Base-by-base conservation (phyloP, 352 stramenopile genomes). In the Globisporangium parvum region DNA sequence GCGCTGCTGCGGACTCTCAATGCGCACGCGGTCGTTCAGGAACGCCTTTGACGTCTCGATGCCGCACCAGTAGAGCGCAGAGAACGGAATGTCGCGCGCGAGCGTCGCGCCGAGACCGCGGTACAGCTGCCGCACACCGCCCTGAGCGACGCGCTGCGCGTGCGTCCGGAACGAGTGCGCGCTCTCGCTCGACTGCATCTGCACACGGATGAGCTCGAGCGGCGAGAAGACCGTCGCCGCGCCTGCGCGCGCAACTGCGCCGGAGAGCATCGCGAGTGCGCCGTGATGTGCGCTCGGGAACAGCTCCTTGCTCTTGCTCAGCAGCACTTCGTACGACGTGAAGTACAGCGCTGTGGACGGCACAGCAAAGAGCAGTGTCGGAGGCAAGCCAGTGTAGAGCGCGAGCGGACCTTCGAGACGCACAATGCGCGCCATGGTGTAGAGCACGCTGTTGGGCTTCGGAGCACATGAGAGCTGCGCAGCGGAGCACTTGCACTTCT, bases 331-430 rank as follows among this genome's bases (percentile, higher is more conserved):
- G 59, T 98, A 98, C 2, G 79, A 84, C 5, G 89, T 88, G 62
- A 97, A 98, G 64, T 98, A 98, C 35, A 98, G 64, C 8, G 94
- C 88, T 0, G 92, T 98, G 41, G 92, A 97, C 0, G 95, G 93
- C 14, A 98, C 75, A 1, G 87, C 87, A 62, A 97, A 97, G 28
- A 97, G 56, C 18, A 98, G 59, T 8, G 91, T 98, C 8, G 95
- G 91, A 10, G 72, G 62, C 10, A 98, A 63, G 3, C 92, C 92
- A 9, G 83, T 71, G 56, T 93, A 93, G 31, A 95, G 64, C 28
- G 81, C 82, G 15, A 81, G 31, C 1, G 80, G 70, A 0, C 81
- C 81, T 55, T 91, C 82, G 8, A 79, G 60, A 1, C 75, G 67
- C 17, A 75, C 75, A 45, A 92, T 92, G 28, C 75, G 71, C 18